Evolutionary conservation across 1,284 basidiomycete species (phyloP).

Genomic region (Apiotrichum veenhuisii): DNA sequence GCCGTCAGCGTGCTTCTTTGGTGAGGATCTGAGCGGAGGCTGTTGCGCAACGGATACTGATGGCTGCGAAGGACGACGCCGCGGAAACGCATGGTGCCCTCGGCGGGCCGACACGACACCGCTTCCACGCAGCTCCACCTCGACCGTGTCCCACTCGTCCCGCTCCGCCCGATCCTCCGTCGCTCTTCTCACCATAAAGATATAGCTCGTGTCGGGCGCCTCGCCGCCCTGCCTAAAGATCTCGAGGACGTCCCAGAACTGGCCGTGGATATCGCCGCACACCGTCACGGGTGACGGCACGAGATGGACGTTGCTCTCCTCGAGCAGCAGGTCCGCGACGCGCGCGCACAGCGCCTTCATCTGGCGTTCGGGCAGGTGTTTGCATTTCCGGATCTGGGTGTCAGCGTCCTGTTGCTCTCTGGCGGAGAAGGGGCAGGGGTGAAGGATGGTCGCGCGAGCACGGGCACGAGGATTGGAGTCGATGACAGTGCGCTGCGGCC

Average conservation of each 20-base stretch:
- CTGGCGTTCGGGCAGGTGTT: conserved; percentile 81
- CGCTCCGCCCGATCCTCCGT: background rate
- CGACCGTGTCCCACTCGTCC: too few relatives aligned
- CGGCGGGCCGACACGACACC: too few relatives aligned
- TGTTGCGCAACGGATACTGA: too few relatives aligned
- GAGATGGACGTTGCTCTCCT: conserved; percentile 93
- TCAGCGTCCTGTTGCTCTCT: too few relatives aligned
- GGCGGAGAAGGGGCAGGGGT: too few relatives aligned
- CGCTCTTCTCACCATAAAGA: conserved; percentile 67
- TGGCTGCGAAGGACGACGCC: too few relatives aligned
- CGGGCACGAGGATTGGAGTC: too few relatives aligned
- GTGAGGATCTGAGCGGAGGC: background rate
- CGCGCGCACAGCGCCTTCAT: conserved; percentile 86
- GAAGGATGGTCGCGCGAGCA: too few relatives aligned
- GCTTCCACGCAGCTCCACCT: too few relatives aligned
- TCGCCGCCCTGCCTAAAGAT: conserved; percentile 83
- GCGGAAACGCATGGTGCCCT: too few relatives aligned
- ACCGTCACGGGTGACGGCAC: conserved; percentile 87
- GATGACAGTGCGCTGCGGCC: too few relatives aligned
- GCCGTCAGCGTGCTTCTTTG: background rate
- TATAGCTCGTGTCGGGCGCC: conserved; percentile 85
- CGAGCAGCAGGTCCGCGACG: conserved; percentile 79
- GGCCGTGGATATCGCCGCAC: conserved; percentile 60
- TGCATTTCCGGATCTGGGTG: conserved; percentile 68
- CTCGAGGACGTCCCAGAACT: conserved; percentile 80